Conservation (phyloP, 2,329 filamentous ascomycete genomes). For the Xylaria sp. region DNA sequence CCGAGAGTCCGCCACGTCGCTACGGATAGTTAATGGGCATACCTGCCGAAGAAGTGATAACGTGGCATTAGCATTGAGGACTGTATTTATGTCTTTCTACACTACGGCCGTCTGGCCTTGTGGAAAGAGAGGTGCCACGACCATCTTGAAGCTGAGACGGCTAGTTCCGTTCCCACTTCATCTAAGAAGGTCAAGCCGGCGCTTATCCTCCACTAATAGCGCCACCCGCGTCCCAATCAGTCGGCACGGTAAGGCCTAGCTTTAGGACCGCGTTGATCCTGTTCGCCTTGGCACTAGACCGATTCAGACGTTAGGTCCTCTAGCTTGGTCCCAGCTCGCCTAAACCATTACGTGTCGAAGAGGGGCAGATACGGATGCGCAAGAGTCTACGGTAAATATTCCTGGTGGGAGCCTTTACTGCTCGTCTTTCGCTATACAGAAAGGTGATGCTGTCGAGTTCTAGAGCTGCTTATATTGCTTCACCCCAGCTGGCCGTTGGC, state of each 20-base stretch:
- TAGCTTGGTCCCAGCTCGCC: neutral
- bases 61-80: too few species aligned
- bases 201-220: neutral
- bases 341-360: neutral
- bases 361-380: neutral
- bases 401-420: neutral
- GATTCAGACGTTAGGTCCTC: neutral
- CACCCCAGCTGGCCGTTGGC: neutral
- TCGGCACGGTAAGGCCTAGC: neutral
- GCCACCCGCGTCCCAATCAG: neutral
- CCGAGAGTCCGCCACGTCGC: too few species aligned
- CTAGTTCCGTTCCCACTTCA: too few species aligned
- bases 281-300: neutral
- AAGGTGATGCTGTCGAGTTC: constrained; percentile 12
- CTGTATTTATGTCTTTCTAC: too few species aligned
- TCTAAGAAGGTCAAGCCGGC: too few species aligned
- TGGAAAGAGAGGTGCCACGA: too few species aligned
- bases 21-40: too few species aligned
- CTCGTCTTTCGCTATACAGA: constrained; percentile 9
- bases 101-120: too few species aligned
- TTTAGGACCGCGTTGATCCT: neutral
- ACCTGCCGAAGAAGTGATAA: too few species aligned
- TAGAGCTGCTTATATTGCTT: constrained; percentile 13
- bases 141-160: too few species aligned
- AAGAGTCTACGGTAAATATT: too few species aligned